Conservation (phyloP, 2,329 filamentous ascomycete genomes). For the Pseudopithomyces maydicus region DNA sequence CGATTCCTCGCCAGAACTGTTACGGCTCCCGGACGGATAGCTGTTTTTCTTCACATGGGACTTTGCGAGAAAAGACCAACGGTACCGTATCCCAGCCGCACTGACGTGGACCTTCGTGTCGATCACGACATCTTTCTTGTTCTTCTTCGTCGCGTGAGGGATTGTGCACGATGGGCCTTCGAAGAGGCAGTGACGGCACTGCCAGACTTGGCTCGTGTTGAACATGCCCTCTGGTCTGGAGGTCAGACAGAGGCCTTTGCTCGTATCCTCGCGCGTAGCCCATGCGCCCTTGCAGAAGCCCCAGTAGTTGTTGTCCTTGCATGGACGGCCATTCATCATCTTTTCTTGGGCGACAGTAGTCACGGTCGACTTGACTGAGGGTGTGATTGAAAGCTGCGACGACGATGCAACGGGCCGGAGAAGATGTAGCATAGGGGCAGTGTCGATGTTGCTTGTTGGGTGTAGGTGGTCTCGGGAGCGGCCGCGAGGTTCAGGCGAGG, state of each 20-base stretch:
- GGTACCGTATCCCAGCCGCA: slow-evolving; percentile 39
- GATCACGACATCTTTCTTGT: slow-evolving; percentile 33
- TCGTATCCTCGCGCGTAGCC: slow-evolving; percentile 39
- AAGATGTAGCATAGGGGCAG: neutral
- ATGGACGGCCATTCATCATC: slow-evolving; percentile 43
- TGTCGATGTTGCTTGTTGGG: neutral
- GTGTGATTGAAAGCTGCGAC: neutral
- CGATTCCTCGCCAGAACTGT: slow-evolving; percentile 5
- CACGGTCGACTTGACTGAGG: slow-evolving; percentile 9
- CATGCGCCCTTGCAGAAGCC: slow-evolving; percentile 50
- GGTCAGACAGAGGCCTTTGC: slow-evolving; percentile 37
- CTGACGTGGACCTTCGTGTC: slow-evolving; percentile 35
- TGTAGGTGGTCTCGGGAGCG: neutral
- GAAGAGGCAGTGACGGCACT: slow-evolving; percentile 43
- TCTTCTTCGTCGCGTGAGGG: slow-evolving; percentile 29
- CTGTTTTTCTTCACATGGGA: slow-evolving; percentile 34
- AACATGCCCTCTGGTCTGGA: slow-evolving; percentile 43
- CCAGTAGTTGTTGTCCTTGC: slow-evolving; percentile 48
- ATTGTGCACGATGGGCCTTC: slow-evolving; percentile 31
- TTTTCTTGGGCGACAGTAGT: slow-evolving; percentile 25
- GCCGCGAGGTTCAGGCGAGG: slow-evolving; percentile 3
- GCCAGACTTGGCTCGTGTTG: slow-evolving; percentile 39
- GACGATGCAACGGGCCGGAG: neutral
- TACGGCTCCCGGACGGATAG: slow-evolving; percentile 1
- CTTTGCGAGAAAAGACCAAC: slow-evolving; percentile 48